Base-by-base conservation (phyloP, 345 rosid species). In the Citrus medica region DNA sequence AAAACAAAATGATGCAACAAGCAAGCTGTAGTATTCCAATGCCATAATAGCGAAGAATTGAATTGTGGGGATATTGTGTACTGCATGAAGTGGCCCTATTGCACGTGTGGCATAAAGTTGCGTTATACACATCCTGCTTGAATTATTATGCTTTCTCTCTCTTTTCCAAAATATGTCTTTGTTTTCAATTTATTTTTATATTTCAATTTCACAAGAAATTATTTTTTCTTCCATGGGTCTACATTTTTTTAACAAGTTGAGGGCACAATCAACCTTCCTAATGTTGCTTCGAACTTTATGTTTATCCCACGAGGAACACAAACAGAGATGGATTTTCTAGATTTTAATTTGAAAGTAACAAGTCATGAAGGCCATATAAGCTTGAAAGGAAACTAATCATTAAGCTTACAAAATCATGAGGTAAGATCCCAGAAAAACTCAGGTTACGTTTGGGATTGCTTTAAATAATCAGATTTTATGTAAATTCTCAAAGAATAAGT, bases 1-100 rank as follows among this genome's bases (percentile, higher is more conserved):
- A 53, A 69, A 56, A 56, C 55, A 55, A 70, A 63, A 70, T 75
- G 9, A 80, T 80, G 69, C 40, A 14, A 13, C 65, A 28, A 46
- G 71, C 68, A 70, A 51, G 72, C 79, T 69, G 53, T 53, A 51
- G 42, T 63, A 42, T 66, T 21, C 69, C 69, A n/a, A 73, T 75
- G 42, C 32, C 76, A 70, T 69, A 25, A 71, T 24, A 38, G 13
- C 76, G 22, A 58, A 53, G 9, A n/a, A 35, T 51, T 69, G 6
- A 37, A 53, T 70, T 37, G n/a, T 13, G 40, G 51, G 67, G 55
- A 59, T 71, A 24, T 61, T 19, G 14, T 48, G 70, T 42, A 62
- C 42, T 9, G 6, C 25, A 22, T 35, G 38, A 19, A 33, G 61
- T 40, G 40, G 38, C 56, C 63, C 63, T 32, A 28, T 37, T 79